phyloP scores from a whole-genome alignment of 176 grass and related monocot genomes.

The Eragrostis nindensis region DNA sequence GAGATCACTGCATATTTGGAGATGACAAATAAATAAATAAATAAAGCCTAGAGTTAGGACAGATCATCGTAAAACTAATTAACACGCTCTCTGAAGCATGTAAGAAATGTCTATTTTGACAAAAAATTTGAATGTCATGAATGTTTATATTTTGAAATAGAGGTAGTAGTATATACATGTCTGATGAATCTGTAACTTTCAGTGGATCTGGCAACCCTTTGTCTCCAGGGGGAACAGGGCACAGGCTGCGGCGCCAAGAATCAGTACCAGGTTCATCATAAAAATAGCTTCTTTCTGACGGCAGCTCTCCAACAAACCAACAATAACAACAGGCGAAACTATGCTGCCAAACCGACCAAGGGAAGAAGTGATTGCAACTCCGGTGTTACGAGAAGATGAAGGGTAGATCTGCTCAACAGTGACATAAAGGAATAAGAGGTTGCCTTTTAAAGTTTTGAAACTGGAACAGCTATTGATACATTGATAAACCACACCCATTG shows the following conservation, averaged over 20 bases:
- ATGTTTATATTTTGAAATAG: too few relatives aligned
- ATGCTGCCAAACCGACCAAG: conserved; percentile 63
- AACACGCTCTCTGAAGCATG: too few relatives aligned
- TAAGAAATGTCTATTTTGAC: too few relatives aligned
- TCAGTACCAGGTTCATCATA: conserved; percentile 47
- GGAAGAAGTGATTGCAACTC: conserved; percentile 49
- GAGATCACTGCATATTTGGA: too few relatives aligned
- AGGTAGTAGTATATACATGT: not conserved
- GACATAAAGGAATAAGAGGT: not conserved
- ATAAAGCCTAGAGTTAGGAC: too few relatives aligned
- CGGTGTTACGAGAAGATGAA: conserved; percentile 48
- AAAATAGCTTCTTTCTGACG: conserved; percentile 47
- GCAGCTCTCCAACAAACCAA: conserved; percentile 53
- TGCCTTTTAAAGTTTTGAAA: not conserved
- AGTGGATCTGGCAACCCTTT: conserved; percentile 38
- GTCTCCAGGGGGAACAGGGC: conserved; percentile 57
- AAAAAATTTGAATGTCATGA: too few relatives aligned
- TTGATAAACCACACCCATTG: not conserved
- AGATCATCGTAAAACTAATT: too few relatives aligned
- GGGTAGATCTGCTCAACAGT: conserved; percentile 52
- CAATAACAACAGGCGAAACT: conserved; percentile 45
- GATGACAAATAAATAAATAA: too few relatives aligned
- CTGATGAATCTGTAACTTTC: not conserved
- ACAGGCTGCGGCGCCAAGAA: conserved; percentile 47
- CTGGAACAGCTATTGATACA: not conserved